Evolutionary conservation across 306 rosid species (phyloP), one percentile per base, ranked within the genome.

Genomic region (Echinosophora koreensis): DNA sequence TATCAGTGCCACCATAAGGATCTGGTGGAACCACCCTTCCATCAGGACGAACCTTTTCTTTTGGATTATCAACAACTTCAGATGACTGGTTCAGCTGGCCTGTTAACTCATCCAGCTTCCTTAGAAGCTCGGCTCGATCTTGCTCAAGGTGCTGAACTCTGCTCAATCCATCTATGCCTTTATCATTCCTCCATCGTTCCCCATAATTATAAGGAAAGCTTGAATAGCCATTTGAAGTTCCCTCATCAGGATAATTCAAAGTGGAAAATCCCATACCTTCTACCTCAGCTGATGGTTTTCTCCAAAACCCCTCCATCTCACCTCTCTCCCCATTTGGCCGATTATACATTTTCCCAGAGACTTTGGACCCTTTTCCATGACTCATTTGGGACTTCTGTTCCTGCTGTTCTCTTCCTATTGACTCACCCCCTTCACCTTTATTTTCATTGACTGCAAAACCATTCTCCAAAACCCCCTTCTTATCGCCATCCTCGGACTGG

Each of bases 41-140:
- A 55, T 87, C 85, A 38, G 76, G 64, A 17, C 69, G 82, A 59
- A 84, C 79, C 59, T 77, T 89, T 78, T 90, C 97, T 71, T 87
- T 89, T 0, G 91, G 84, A 38, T 83, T 91, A 52, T 77, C 81
- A 74, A 39, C 84, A 55, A 91, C 28, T 81, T 88, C 85, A 76
- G 94, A 84, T 63, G 99, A 92, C 82, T 86, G 87, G 69, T 77
- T 90, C 44, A 96, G 89, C 80, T 96, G 97, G 66, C 75, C 92
- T 80, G 93, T 82, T 56, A 96, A 82, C 81, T 96, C 99, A 63
- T 91, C 94, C 79, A 96, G 84, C 87, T 96, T 96, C 85, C 91
- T 91, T 39, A 96, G 88, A 81, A 96, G 96, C 75, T 89, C 97
- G 1, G 93, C 97, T 42, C 98, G 86, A 70, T 90, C 96, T 82